phyloP scores from a whole-genome alignment of 83 land plant genomes.

The Thuja plicata region DNA sequence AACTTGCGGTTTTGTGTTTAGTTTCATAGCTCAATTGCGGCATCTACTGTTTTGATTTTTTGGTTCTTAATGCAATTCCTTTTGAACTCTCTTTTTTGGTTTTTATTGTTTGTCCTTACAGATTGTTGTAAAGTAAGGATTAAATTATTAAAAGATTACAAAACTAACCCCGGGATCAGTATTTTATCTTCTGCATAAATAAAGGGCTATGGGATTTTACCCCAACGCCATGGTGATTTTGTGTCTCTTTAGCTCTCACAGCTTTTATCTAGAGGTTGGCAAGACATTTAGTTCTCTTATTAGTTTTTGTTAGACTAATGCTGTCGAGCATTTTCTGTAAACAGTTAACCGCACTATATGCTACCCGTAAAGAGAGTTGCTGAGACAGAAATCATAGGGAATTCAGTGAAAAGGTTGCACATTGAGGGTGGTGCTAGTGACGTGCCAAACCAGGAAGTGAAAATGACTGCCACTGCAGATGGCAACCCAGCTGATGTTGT shows the following conservation, averaged over 20 bases:
- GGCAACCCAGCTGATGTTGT: constrained; percentile 33
- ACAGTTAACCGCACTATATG: constrained; percentile 75
- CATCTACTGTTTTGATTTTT: not conserved
- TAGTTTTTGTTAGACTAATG: not conserved
- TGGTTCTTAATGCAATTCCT: not conserved
- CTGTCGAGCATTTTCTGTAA: not conserved
- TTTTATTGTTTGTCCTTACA: not conserved
- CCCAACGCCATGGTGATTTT: not conserved
- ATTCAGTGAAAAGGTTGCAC: constrained; percentile 32
- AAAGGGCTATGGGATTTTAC: not conserved
- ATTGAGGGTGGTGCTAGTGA: constrained; percentile 16
- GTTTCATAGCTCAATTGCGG: not conserved
- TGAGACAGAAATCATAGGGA: constrained; percentile 36
- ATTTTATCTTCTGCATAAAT: not conserved
- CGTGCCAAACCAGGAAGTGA: constrained; percentile 12
- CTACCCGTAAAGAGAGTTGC: constrained; percentile 73
- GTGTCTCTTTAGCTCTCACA: not conserved
- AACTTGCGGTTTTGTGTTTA: not conserved
- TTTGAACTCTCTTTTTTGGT: not conserved
- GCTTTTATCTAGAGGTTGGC: not conserved
- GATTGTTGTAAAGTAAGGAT: not conserved
- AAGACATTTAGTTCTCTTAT: not conserved
- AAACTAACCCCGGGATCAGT: not conserved
- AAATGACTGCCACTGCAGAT: constrained; percentile 16
- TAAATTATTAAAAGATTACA: too few relatives aligned